These are phyloP conservation scores for Verticillium isaacii DNA, from an alignment of 2,329 filamentous ascomycete species.

Conservation along the genomic window DNA sequence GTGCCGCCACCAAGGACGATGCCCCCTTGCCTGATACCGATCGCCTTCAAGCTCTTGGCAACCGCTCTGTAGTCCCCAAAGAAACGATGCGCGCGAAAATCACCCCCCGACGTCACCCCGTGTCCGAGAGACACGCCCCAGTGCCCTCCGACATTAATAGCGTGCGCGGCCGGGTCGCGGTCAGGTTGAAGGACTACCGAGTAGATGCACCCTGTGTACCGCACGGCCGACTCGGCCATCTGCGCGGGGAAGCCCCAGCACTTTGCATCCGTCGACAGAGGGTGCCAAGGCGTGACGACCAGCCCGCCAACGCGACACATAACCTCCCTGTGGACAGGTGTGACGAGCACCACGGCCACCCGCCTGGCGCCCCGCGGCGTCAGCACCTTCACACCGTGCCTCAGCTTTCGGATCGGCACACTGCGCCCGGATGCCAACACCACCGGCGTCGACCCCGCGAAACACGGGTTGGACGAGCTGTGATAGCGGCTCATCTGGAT, in stretches of 20 bases:
- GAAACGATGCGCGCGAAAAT: slow-evolving; percentile 47
- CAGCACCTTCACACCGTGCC: slow-evolving; percentile 39
- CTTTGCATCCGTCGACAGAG: slow-evolving; percentile 33
- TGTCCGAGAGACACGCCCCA: slow-evolving; percentile 58
- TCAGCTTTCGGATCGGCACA: slow-evolving; percentile 37
- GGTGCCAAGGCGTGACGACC: slow-evolving; percentile 57
- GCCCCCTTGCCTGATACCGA: slow-evolving; percentile 29
- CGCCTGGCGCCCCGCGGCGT: slow-evolving; percentile 45
- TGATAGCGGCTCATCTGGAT: slow-evolving; percentile 41
- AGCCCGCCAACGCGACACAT: slow-evolving; percentile 43
- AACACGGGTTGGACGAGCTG: slow-evolving; percentile 39
- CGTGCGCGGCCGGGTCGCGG: slow-evolving; percentile 38
- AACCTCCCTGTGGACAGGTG: slow-evolving; percentile 29
- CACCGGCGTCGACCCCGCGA: slow-evolving; percentile 44
- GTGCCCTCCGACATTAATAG: slow-evolving; percentile 35
- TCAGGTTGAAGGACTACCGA: slow-evolving; percentile 51
- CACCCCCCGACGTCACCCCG: slow-evolving; percentile 35
- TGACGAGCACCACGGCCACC: slow-evolving; percentile 48
- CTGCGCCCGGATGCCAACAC: slow-evolving; percentile 33
- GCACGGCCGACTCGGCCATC: slow-evolving; percentile 22
- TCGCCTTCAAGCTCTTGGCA: slow-evolving; percentile 27
- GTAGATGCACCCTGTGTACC: slow-evolving; percentile 49
- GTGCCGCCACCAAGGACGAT: slow-evolving; percentile 39
- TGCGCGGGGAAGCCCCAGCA: slow-evolving; percentile 44
- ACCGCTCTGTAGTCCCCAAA: slow-evolving; percentile 47